Evolutionary conservation across 1,139 yeast genomes (phyloP).

Genomic region (Yamadazyma diospyri): DNA sequence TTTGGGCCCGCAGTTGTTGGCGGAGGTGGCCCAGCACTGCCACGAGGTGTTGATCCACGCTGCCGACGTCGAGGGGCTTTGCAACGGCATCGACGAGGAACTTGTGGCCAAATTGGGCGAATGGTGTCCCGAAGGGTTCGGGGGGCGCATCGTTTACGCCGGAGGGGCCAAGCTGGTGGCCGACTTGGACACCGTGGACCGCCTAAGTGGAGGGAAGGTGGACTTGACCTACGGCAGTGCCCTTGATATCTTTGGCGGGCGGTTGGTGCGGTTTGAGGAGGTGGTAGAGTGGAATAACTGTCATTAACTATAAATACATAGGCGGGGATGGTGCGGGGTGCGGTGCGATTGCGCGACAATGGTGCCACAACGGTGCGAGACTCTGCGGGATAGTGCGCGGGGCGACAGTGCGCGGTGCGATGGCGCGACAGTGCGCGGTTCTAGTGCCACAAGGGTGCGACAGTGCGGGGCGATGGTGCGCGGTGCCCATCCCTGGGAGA

Average conservation of each 20-base stretch:
- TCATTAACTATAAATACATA: constrained; percentile 7
- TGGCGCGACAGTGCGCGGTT: too few relatives aligned
- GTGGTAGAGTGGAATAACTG: constrained; percentile 72
- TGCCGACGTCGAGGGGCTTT: constrained; percentile 96
- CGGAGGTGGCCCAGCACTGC: constrained; percentile 58
- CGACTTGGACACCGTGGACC: constrained; percentile 64
- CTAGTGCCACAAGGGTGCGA: too few relatives aligned
- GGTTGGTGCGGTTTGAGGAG: constrained; percentile 68
- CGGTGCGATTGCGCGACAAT: too few relatives aligned
- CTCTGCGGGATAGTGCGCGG: too few relatives aligned
- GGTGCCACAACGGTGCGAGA: too few relatives aligned
- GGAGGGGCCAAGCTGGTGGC: constrained; percentile 84
- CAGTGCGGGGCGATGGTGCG: too few relatives aligned
- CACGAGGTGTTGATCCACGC: constrained; percentile 91
- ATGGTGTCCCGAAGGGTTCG: constrained; percentile 63
- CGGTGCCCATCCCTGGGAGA: too few relatives aligned
- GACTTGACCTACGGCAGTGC: constrained; percentile 93
- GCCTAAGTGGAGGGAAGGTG: constrained; percentile 73
- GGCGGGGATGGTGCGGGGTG: too few relatives aligned
- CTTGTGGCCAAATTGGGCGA: constrained; percentile 68
- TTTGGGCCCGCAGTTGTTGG: constrained; percentile 52
- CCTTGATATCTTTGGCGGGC: constrained; percentile 91
- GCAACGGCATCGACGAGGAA: constrained; percentile 84
- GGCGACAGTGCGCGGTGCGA: too few relatives aligned
- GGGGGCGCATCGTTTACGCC: constrained; percentile 82